Conservation (phyloP, 2,329 filamentous ascomycete species). For the Epicoccum sorghinum region DNA sequence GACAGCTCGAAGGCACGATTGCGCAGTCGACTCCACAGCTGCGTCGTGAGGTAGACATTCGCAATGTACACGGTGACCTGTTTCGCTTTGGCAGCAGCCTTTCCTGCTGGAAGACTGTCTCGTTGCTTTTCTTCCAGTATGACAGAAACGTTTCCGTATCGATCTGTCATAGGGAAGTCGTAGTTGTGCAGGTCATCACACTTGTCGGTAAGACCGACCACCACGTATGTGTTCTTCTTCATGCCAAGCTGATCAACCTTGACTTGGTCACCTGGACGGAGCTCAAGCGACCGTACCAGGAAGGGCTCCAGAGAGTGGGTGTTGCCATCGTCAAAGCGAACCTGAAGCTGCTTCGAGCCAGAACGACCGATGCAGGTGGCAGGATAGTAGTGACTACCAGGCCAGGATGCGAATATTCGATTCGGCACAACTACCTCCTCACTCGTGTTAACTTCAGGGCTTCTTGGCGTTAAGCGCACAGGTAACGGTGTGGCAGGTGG, state of each 20-base stretch:
- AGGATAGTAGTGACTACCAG: slow-evolving; percentile 63
- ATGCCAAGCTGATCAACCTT: slow-evolving; percentile 54
- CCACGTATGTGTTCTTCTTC: slow-evolving; percentile 53
- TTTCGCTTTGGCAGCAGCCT: slow-evolving; percentile 22
- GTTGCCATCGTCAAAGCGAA: slow-evolving; percentile 57
- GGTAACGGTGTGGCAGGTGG: slow-evolving; percentile 24
- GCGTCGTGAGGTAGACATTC: slow-evolving; percentile 52
- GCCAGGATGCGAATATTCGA: slow-evolving; percentile 65
- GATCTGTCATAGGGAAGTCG: slow-evolving; percentile 49
- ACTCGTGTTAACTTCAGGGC: not conserved
- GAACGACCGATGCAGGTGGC: slow-evolving; percentile 62
- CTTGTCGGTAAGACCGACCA: slow-evolving; percentile 52
- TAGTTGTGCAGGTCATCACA: slow-evolving; percentile 29
- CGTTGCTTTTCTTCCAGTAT: slow-evolving; percentile 50
- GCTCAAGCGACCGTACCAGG: slow-evolving; percentile 51
- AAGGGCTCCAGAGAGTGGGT: slow-evolving; percentile 48
- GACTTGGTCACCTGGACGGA: slow-evolving; percentile 53
- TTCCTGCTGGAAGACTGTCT: slow-evolving; percentile 42
- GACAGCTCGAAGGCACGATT: slow-evolving; percentile 46
- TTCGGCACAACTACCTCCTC: slow-evolving; percentile 52
- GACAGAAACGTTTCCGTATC: slow-evolving; percentile 49
- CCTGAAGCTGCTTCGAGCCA: slow-evolving; percentile 50
- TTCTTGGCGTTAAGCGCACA: slow-evolving; percentile 11
- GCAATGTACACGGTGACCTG: slow-evolving; percentile 49
- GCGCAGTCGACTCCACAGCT: slow-evolving; percentile 51